These are phyloP conservation scores for Ceratocystis cubensis DNA, from an alignment of 2,329 filamentous ascomycete genomes.

Conservation along the genomic window DNA sequence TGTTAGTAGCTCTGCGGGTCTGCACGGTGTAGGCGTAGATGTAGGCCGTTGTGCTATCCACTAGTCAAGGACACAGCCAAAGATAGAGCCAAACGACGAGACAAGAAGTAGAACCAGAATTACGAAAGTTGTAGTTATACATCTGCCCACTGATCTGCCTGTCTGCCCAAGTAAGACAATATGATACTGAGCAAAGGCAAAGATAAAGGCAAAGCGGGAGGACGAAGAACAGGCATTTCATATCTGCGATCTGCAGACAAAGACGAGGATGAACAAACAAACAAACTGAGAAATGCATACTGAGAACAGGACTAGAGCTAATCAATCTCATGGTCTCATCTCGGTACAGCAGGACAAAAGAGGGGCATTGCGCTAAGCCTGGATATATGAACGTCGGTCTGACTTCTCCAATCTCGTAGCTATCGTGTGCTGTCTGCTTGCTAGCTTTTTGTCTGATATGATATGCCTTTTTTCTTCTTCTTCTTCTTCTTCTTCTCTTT, in stretches of 20 bases:
- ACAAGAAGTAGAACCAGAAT: too few relatives aligned
- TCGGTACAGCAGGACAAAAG: slow-evolving; percentile 18
- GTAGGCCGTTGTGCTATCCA: too few relatives aligned
- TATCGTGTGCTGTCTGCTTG: slow-evolving; percentile 20
- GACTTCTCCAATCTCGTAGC: slow-evolving; percentile 20
- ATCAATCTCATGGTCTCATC: not conserved
- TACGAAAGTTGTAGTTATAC: not conserved
- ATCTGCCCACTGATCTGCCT: not conserved
- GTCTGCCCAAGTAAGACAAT: too few relatives aligned
- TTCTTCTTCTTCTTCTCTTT: not conserved
- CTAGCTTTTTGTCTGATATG: slow-evolving; percentile 17
- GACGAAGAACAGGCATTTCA: not conserved
- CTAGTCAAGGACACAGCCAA: too few relatives aligned
- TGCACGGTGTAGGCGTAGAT: not conserved
- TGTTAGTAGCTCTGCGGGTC: not conserved
- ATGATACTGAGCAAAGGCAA: too few relatives aligned
- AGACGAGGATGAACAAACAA: not conserved
- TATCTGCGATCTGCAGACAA: not conserved
- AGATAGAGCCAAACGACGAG: too few relatives aligned
- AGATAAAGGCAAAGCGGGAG: too few relatives aligned
- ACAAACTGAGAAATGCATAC: slow-evolving; percentile 4
- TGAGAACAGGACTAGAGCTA: not conserved
- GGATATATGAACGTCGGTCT: slow-evolving; percentile 21
- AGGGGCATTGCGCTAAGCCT: slow-evolving; percentile 19
- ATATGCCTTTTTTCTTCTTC: slow-evolving; percentile 7